These are phyloP conservation scores for Boletus mariae DNA, from an alignment of 1,284 basidiomycete species.

Conservation along the genomic window DNA sequence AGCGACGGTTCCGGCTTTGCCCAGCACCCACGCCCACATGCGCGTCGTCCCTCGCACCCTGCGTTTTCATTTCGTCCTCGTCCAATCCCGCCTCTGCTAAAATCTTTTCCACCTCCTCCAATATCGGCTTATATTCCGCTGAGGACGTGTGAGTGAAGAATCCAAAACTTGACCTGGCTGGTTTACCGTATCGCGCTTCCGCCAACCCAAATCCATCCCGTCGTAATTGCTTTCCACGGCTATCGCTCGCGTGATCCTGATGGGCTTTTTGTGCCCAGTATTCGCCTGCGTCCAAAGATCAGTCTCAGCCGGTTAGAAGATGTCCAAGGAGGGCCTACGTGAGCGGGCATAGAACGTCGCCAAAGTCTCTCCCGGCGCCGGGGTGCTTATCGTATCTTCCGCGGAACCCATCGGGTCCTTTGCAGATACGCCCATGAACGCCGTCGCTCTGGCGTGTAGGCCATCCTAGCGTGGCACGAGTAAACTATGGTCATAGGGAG, in stretches of 20 bases:
- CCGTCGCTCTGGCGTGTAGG: slow-evolving; percentile 59
- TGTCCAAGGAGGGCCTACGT: slow-evolving; percentile 40
- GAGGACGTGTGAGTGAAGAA: neutral
- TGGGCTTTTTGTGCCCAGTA: slow-evolving; percentile 82
- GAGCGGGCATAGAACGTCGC: slow-evolving; percentile 84
- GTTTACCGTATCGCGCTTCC: slow-evolving; percentile 60
- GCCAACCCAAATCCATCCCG: slow-evolving; percentile 77
- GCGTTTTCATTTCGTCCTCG: slow-evolving; percentile 66
- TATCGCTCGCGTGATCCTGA: slow-evolving; percentile 44
- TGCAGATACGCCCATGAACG: slow-evolving; percentile 67
- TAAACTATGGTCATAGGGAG: neutral
- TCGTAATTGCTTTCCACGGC: slow-evolving; percentile 77
- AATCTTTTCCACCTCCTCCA: slow-evolving; percentile 82
- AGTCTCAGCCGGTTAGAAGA: neutral
- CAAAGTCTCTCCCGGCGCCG: slow-evolving; percentile 85
- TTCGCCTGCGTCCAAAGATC: slow-evolving; percentile 45
- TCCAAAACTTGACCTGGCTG: neutral
- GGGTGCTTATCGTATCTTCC: slow-evolving; percentile 79
- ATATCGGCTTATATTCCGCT: slow-evolving; percentile 73
- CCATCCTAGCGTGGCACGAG: slow-evolving; percentile 29
- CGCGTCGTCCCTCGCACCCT: slow-evolving; percentile 30
- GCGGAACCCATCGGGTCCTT: slow-evolving; percentile 62
- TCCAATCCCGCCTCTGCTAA: slow-evolving; percentile 84
- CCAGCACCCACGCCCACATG: slow-evolving; percentile 18
- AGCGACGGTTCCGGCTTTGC: slow-evolving; percentile 53